Evolutionary conservation across 75 land plant genomes (phyloP).

Genomic region (Chamaecyparis obtusa): DNA sequence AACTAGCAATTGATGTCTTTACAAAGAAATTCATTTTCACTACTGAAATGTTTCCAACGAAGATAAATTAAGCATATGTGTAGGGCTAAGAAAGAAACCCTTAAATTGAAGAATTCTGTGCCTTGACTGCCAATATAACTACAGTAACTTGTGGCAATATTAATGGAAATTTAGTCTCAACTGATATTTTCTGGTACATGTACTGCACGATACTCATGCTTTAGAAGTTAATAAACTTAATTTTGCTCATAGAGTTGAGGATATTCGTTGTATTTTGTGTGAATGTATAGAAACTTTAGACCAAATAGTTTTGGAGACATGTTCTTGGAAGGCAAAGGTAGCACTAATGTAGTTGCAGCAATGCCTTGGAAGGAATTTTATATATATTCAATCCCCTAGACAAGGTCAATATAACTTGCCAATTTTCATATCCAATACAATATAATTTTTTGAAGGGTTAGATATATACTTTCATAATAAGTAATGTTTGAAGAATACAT

Average conservation of each 20-base stretch:
- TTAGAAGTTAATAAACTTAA: not conserved
- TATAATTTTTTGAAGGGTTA: too few relatives aligned
- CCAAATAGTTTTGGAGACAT: not conserved
- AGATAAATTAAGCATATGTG: not conserved
- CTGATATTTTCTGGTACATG: not conserved
- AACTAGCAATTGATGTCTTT: not conserved
- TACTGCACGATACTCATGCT: not conserved
- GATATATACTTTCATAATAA: too few relatives aligned
- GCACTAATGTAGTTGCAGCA: not conserved
- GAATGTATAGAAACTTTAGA: not conserved
- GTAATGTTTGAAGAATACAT: too few relatives aligned
- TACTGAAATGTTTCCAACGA: not conserved
- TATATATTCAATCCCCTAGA: not conserved
- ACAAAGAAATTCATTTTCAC: not conserved
- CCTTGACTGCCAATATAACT: not conserved
- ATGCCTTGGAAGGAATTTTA: not conserved
- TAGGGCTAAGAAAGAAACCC: not conserved
- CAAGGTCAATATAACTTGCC: not conserved
- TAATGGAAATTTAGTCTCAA: not conserved
- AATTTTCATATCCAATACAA: too few relatives aligned
- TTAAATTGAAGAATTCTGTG: not conserved
- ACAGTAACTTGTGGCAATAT: not conserved
- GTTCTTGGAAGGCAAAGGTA: not conserved
- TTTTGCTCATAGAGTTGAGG: not conserved
- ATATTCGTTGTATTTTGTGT: not conserved